Evolutionary conservation across 768 basidiomycete genomes (phyloP), one percentile per base, ranked within the genome.

Genomic region (Tulasnella sp.): DNA sequence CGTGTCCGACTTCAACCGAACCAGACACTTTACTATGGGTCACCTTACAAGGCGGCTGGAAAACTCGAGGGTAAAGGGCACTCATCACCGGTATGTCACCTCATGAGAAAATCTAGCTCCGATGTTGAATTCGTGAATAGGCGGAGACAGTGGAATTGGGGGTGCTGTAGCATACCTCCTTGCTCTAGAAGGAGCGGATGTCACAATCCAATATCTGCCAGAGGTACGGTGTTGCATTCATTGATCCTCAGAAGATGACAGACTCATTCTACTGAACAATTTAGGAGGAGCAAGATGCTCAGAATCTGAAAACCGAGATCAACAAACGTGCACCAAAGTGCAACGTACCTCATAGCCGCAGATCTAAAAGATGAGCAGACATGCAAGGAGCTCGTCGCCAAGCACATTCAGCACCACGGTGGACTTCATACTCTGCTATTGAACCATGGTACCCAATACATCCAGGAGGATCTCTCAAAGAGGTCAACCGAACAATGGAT

Each of bases 71-170:
- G 70, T 10, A 71, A 61, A 70, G 66, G 48, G 67, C 69, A 1
- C 60, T 77, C 58, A 65, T 76, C 47, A 75, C 73, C 1, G 74
- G n/a, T n/a, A n/a, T n/a, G n/a, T n/a, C n/a, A n/a, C n/a, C n/a
- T n/a, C n/a, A n/a, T n/a, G n/a, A n/a, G n/a, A n/a, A n/a, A n/a
- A n/a, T n/a, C n/a, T n/a, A n/a, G n/a, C n/a, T n/a, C n/a, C n/a
- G n/a, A n/a, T n/a, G n/a, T n/a, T n/a, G n/a, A n/a, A n/a, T n/a
- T n/a, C n/a, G n/a, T n/a, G n/a, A n/a, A n/a, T n/a, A n/a, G n/a
- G 74, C 29, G 71, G 66, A 20, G 74, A 75, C 58, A 71, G 69
- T 15, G 72, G 73, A 16, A 75, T 73, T 42, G 72, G 73, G 9
- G 58, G 71, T 16, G 62, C 67, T 20, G 63, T 66, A 9, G 72